Base-by-base conservation (phyloP, 176 grass and related monocot genomes). In the Avena atlantica region DNA sequence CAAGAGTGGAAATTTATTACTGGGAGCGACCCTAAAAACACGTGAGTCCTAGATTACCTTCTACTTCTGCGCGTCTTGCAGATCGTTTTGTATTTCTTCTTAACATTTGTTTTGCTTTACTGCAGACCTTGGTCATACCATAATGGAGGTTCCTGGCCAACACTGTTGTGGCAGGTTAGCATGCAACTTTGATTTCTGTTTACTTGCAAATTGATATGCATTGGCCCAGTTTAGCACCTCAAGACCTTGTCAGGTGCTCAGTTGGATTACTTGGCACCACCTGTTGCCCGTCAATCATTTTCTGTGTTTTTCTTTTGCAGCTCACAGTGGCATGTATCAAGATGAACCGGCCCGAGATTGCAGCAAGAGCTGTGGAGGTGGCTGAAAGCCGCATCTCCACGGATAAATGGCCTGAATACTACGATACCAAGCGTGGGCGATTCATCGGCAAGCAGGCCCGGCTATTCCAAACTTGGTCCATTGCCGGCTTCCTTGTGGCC, bases 341-440 rank as follows among this genome's bases (percentile, higher is more conserved):
- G 80, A 92, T 95, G 95, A 76, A 92, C 66, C 85, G 95, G 55
- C 86, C 89, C 15, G 95, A 90, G 78, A 92, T 95, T 45, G 93
- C 91, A 25, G 93, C 78, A 62, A 95, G 81, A 92, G 89, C 91
- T 27, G 60, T 95, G 76, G 93, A 93, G 73, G 80, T 92, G 59
- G 87, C 88, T 11, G 93, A 98, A 77, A 90, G 85, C 70, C 89
- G 95, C 13, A 92, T 98, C 72, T 83, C 89, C 37, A 12, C 7
- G 16, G 95, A 98, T 84, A 92, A 93, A 64, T 95, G 95, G 95
- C 93, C 93, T 42, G 93, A 92, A 84, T 98, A 98, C 81, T 98
- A 98, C 0, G 95, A 98, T 34, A 89, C 93, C n/a, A 98, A 93
- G 78, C 90, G 85, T 4, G 91, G 77, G 19, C 87, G 89, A 2